Base-by-base conservation (phyloP, 2,329 filamentous ascomycete genomes). In the Aspergillus brasiliensis region DNA sequence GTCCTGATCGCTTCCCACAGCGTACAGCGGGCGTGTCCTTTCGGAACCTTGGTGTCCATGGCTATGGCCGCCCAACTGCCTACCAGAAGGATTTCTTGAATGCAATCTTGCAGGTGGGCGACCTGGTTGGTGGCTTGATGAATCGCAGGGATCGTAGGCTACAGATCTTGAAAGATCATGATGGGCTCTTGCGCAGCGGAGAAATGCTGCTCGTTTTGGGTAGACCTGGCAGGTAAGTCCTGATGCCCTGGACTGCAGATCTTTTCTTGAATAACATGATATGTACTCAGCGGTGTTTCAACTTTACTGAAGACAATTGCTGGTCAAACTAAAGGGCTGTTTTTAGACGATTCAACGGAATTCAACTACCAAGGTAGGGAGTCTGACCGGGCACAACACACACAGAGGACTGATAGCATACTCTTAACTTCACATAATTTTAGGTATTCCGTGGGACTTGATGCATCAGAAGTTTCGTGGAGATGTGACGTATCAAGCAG, bases 241-340 rank as follows among this genome's bases (percentile, higher is more conserved):
- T 3, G 6, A n/a, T 11, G 1, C 3, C n/a, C 4, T 31, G 3
- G 44, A n/a, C 23, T 4, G 10, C 15, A 3, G n/a, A n/a, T n/a
- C n/a, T n/a, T 17, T 17, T 11, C n/a, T 31, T 21, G 2, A 49
- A 15, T 28, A 27, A 5, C 17, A 17, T 8, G 15, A 17, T 19
- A 7, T 4, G 15, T 44, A 8, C 5, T 8, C 8, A 54, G 52
- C 25, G 73, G 73, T 48, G 94, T 91, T 75, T 91, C 88, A 11
- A 94, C 91, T 2, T 86, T 93, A 63, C 80, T 95, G 59, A 94
- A 94, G 80, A 91, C 90, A 0, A 84, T 94, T 64, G 85, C 90
- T 8, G 91, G 91, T 63, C 90, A 93, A 75, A 91, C 88, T 42
- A 88, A 91, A 66, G 91, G 91, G 49, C 88, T 93, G 69, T 84